phyloP scores from a whole-genome alignment of 305 asterid species.

The Fraxinus sp. region DNA sequence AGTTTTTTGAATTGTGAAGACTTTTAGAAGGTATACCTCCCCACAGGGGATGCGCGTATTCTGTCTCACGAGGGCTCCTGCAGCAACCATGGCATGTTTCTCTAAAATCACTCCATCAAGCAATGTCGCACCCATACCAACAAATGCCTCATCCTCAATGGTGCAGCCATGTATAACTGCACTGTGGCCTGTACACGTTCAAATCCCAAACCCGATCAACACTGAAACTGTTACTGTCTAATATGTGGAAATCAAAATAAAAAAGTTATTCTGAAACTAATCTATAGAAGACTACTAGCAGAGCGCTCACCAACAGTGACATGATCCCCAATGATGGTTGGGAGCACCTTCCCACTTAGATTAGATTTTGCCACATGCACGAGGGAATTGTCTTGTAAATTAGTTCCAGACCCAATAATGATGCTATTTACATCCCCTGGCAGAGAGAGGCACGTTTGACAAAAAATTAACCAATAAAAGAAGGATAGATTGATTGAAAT shows the following conservation, averaged over 20 bases:
- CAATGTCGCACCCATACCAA: constrained; percentile 86
- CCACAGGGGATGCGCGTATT: constrained; percentile 71
- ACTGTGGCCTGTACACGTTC: constrained; percentile 65
- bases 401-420: constrained; percentile 77
- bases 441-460: background rate
- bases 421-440: constrained; percentile 82
- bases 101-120: constrained; percentile 88
- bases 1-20: background rate
- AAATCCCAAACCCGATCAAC: constrained; percentile 5
- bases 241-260: background rate
- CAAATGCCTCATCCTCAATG: constrained; percentile 81
- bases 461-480: background rate
- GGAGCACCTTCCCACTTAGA: constrained; percentile 66
- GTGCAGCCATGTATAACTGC: constrained; percentile 85
- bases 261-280: background rate
- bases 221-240: background rate
- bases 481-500: background rate
- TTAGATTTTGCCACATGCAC: constrained; percentile 90
- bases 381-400: constrained; percentile 84
- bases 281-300: background rate
- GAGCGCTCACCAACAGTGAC: constrained; percentile 71
- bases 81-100: constrained; percentile 89
- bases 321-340: constrained; percentile 77
- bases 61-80: constrained; percentile 88
- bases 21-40: constrained; percentile 44